Evolutionary conservation across 306 rosid species (phyloP), one percentile per base, ranked within the genome.

Genomic region (Vigna mungo): DNA sequence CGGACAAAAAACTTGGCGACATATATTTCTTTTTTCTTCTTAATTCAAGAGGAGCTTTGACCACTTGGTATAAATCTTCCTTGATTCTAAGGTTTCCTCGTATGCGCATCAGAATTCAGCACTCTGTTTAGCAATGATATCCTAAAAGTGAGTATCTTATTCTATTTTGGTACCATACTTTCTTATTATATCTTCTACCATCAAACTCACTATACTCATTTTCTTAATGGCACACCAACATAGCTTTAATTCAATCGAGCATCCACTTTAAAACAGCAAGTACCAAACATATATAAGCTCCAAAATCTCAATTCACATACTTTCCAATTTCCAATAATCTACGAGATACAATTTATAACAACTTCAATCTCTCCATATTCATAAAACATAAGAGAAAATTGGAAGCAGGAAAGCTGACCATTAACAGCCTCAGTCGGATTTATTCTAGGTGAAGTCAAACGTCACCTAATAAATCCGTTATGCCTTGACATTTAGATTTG

Each of bases 261-360:
- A 68, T 21, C 10, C 49, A 66, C 48, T 74, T 44, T 61, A 65
- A 48, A 46, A 8, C 44, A 80, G 7, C 3, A 41, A 72, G 68
- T 53, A 36, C 13, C 47, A 55, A 43, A 54, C 69, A 44, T 23
- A 39, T 9, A 21, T 60, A 20, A 62, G 14, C 7, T 36, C 74
- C 23, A 3, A 4, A 61, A 71, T 44, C 52, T 49, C 52, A 9
- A 49, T 5, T 9, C 46, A 41, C 12, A 32, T 23, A 23, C 61
- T 30, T 63, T 48, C 72, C 74, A 53, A 61, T 27, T 81, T 51
- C 82, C 75, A 71, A 46, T 15, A 44, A 58, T 21, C 25, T 7
- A 54, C 11, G 9, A 82, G 65, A 27, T 25, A 25, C 27, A 39
- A 39, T 41, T 4, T 59, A 12, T 27, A 68, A 39, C 15, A 2